phyloP scores from a whole-genome alignment of 2,329 filamentous ascomycete species.

The Macrophomina phaseolina region DNA sequence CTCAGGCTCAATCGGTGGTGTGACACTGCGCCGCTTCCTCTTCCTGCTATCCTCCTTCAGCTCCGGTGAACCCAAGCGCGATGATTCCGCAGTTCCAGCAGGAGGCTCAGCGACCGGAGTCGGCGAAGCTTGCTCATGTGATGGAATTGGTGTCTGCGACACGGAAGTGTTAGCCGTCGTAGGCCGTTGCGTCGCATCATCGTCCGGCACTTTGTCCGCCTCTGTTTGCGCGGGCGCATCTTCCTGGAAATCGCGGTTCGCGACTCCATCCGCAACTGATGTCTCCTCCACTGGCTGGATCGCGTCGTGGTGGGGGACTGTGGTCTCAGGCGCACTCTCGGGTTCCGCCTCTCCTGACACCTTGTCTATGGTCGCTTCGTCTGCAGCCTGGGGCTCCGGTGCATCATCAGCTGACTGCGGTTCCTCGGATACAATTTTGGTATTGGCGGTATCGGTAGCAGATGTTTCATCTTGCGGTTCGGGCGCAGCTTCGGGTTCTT shows the following conservation, averaged over 20 bases:
- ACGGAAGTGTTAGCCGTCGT: conserved; percentile 18
- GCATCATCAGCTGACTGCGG: neutral
- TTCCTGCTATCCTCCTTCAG: conserved; percentile 46
- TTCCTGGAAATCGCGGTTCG: conserved; percentile 14
- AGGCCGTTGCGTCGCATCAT: conserved; percentile 16
- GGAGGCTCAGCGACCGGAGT: conserved; percentile 6
- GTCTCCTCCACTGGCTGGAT: conserved; percentile 12
- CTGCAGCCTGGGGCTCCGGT: neutral
- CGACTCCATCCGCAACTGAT: neutral
- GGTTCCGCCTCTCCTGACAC: conserved; percentile 9
- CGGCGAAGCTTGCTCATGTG: conserved; percentile 18
- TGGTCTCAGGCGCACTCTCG: neutral
- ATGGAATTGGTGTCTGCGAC: conserved; percentile 27
- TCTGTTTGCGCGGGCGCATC: conserved; percentile 13
- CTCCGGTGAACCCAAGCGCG: conserved; percentile 44
- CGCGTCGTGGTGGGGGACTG: conserved; percentile 6
- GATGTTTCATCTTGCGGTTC: conserved; percentile 19
- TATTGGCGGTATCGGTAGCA: conserved; percentile 28
- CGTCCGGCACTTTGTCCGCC: neutral
- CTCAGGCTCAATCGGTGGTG: conserved; percentile 42
- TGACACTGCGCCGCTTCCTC: conserved; percentile 49
- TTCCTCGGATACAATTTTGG: conserved; percentile 29
- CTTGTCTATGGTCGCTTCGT: conserved; percentile 13
- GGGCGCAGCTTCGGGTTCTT: conserved; percentile 18
- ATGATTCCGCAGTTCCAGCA: conserved; percentile 29